These are phyloP conservation scores for Tulasnella sp. DNA, from an alignment of 768 basidiomycete genomes.

Conservation along the genomic window DNA sequence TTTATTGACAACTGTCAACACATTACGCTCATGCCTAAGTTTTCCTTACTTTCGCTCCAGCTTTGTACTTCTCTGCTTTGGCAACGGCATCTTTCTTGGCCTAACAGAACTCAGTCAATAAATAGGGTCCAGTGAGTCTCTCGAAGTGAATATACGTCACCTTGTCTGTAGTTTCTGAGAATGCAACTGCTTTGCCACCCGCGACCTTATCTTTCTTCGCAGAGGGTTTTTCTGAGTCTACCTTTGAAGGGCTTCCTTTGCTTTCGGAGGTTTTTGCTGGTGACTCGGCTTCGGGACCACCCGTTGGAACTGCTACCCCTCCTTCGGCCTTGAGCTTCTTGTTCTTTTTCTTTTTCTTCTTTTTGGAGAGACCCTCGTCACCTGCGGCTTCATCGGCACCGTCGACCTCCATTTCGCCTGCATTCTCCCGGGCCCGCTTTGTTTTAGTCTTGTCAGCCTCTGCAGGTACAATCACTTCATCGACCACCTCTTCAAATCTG, in stretches of 20 bases:
- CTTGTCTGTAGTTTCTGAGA: background rate
- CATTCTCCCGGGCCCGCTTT: constrained; percentile 27
- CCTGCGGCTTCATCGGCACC: constrained; percentile 1
- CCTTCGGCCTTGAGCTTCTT: constrained; percentile 29
- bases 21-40: too few relatives aligned
- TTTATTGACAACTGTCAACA: background rate
- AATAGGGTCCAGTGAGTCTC: too few relatives aligned
- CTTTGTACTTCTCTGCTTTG: too few relatives aligned
- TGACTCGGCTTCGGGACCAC: constrained; percentile 19
- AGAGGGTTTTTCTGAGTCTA: constrained; percentile 7
- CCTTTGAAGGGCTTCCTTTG: constrained; percentile 18
- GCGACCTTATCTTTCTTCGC: constrained; percentile 17
- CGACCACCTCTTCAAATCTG: constrained; percentile 20
- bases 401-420: constrained; percentile 23
- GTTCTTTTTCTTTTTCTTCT: constrained; percentile 28
- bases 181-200: constrained; percentile 11
- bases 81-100: too few relatives aligned
- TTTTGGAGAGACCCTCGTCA: constrained; percentile 22
- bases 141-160: too few relatives aligned
- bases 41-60: too few relatives aligned
- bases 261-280: constrained; percentile 6
- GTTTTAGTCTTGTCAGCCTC: constrained; percentile 20
- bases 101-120: too few relatives aligned
- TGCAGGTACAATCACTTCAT: constrained; percentile 21
- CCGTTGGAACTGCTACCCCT: constrained; percentile 19